Evolutionary conservation across 495 filamentous ascomycete genomes (phyloP), one percentile per base, ranked within the genome.

Genomic region (Aspergillus olivimuriae): DNA sequence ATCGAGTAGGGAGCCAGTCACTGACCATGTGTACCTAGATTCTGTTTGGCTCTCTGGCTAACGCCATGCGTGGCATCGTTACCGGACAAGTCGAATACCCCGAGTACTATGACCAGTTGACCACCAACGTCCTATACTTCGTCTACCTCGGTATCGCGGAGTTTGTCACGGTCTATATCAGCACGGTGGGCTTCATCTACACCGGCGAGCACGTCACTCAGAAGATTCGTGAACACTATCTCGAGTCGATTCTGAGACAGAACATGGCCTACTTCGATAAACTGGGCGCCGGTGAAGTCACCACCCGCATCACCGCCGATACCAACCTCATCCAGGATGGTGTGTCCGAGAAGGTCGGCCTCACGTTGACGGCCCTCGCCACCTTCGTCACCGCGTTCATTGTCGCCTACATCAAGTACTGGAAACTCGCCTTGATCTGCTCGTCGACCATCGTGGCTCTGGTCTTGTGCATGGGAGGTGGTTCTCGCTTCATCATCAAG

Each of bases 251-350:
- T 53, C 70, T 95, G 69, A 78, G 81, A 32, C 89, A 95, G 58
- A 95, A 95, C 62, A 87, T 95, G 57, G 89, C 80, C 39, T 94
- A 88, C 58, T 95, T 94, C 61, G 89, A 95, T 57, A 89, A 87
- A 53, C 77, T 92, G 16, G 89, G 89, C 39, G 86, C 89, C 20
- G 90, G 90, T 48, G 89, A 94, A 68, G 86, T 95, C 47, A 94
- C 89, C 0, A 95, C 89, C 1, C 80, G 89, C 43, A 94, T 95
- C 56, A 95, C 89, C 2, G 78, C 87, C 34, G 89, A 95, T 62
- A 92, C 87, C 40, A 92, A 94, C 55, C 62, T 89, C 35, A 81
- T 95, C 42, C 89, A 94, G 57, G 86, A 91, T 50, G 89, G 87
- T 43, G 81, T 95, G 34, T 92, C 88, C 0, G 86, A 94, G 61